Percentiles rank a stretch among this genome's conserved stretches.
Conservation (phyloP, 208 protist species). For the Leishmania gerbilli region DNA sequence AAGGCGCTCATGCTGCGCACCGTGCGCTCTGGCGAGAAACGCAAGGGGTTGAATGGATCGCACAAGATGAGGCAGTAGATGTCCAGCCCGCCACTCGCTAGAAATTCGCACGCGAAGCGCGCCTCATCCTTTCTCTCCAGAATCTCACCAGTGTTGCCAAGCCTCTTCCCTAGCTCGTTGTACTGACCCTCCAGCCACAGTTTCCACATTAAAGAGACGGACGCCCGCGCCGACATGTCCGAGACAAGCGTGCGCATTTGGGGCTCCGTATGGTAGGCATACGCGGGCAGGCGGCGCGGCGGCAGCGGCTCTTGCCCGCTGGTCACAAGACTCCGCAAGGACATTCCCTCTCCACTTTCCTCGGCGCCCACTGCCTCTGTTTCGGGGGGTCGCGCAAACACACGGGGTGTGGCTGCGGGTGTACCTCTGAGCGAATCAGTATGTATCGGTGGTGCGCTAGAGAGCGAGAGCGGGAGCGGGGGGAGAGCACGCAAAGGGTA, state of each 20-base stretch:
- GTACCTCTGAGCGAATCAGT: background rate
- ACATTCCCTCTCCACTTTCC: background rate
- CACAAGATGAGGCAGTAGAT: conserved; percentile 70
- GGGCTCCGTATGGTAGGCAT: conserved; percentile 6
- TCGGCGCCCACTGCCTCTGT: background rate
- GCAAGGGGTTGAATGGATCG: conserved; percentile 41
- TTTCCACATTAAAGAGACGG: conserved; percentile 19
- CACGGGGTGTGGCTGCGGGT: background rate
- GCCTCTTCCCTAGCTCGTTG: conserved; percentile 19
- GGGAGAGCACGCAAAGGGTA: background rate
- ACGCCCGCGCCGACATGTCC: conserved; percentile 7
- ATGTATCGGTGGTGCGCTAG: background rate
- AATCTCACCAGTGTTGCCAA: conserved; percentile 33
- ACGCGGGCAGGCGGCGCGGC: conserved; percentile 21
- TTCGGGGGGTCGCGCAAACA: no score
- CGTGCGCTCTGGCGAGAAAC: conserved; percentile 12
- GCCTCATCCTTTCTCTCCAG: conserved; percentile 53
- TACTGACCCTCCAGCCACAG: conserved; percentile 31
- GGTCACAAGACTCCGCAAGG: conserved; percentile 21
- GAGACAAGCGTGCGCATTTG: background rate
- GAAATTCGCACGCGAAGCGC: conserved; percentile 52
- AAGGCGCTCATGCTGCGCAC: conserved; percentile 9
- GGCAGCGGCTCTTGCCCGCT: conserved; percentile 27
- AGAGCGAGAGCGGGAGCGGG: background rate
- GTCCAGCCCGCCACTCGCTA: conserved; percentile 67